Evolutionary conservation across 2,329 filamentous ascomycete species (phyloP).

Genomic region (Xylaria sp.): DNA sequence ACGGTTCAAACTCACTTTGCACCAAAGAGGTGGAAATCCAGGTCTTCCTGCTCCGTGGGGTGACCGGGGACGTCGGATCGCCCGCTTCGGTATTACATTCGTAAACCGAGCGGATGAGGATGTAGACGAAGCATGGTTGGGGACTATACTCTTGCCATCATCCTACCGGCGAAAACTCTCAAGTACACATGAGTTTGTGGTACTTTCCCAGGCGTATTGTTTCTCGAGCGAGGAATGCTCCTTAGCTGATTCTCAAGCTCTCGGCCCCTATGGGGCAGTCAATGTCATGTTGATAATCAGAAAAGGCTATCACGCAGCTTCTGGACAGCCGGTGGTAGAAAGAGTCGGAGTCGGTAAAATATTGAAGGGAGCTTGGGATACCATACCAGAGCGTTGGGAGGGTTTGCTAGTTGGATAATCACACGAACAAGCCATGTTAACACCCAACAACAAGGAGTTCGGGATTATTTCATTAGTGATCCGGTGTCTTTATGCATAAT

Average conservation of each 20-base stretch:
- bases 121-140: constrained; percentile 4
- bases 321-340: not conserved
- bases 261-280: not conserved
- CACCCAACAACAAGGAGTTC: no score
- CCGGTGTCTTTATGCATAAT: no score
- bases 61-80: not conserved
- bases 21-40: not conserved
- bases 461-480: no score
- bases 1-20: not conserved
- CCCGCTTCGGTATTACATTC: constrained; percentile 1
- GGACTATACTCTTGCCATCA: constrained; percentile 6
- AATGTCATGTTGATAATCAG: constrained; percentile 6
- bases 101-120: not conserved
- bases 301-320: not conserved
- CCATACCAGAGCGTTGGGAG: no score
- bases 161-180: not conserved
- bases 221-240: constrained; percentile 7
- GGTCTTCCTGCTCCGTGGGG: not conserved
- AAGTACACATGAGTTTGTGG: constrained; percentile 5
- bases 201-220: constrained; percentile 8
- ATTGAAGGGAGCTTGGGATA: constrained; percentile 2
- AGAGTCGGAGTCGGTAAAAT: constrained; percentile 6
- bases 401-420: no score
- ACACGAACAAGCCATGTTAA: no score
- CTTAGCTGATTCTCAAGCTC: not conserved